Evolutionary conservation across 345 rosid genomes (phyloP).

Genomic region (Adansonia digitata): DNA sequence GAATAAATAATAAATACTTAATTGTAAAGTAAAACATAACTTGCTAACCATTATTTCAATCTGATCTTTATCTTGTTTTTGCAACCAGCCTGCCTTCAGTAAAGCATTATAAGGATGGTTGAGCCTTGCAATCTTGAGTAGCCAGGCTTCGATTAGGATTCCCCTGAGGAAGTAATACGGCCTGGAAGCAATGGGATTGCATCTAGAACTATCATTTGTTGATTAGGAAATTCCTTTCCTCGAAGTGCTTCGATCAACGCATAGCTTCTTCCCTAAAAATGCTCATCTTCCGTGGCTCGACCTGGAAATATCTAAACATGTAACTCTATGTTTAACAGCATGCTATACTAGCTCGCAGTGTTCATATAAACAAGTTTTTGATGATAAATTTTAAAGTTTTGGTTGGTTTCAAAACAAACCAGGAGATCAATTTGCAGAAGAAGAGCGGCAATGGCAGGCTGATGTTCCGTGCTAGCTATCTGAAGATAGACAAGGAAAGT

Average conservation of each 20-base stretch:
- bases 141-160: conserved; percentile 49
- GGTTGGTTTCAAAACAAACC: conserved; percentile 30
- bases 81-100: conserved; percentile 32
- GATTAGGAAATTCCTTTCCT: conserved; percentile 48
- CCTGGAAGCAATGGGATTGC: conserved; percentile 48
- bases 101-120: conserved; percentile 44
- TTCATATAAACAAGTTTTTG: neutral
- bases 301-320: conserved; percentile 25
- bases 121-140: conserved; percentile 58
- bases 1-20: no score
- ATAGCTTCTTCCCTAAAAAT: conserved; percentile 67
- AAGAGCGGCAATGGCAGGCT: conserved; percentile 50
- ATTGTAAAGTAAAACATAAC: neutral
- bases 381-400: neutral
- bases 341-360: no score
- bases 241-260: conserved; percentile 49
- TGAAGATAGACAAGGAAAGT: conserved; percentile 65
- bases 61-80: conserved; percentile 26
- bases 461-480: conserved; percentile 63
- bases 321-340: no score
- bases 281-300: conserved; percentile 71
- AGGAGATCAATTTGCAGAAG: conserved; percentile 67
- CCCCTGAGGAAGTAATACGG: conserved; percentile 40
- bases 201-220: conserved; percentile 49
- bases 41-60: conserved; percentile 37